A percentile compares a stretch with the other conserved stretches of the same genome.
Conservation (phyloP, 78 protist genomes). For the Creolimax fragrantissima region DNA sequence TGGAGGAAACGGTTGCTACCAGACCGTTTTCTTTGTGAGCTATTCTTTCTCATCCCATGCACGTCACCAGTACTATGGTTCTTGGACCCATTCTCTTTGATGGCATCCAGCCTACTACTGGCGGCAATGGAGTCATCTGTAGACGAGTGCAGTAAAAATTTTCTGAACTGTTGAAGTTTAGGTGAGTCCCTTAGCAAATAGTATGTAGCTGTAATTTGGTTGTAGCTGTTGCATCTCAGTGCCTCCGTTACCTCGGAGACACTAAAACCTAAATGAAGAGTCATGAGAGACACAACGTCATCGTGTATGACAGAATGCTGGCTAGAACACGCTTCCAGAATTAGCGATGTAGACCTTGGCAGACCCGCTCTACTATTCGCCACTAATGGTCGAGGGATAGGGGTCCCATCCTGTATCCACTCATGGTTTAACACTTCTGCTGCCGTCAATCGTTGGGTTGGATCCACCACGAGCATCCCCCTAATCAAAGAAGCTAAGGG, state of each 20-base stretch:
- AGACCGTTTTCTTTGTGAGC: not conserved
- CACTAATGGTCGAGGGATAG: not conserved
- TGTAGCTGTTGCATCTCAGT: not conserved
- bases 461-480: not conserved
- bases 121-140: not conserved
- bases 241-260: not conserved
- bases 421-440: not conserved
- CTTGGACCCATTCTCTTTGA: not conserved
- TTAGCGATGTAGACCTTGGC: not conserved
- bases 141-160: not conserved
- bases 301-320: not conserved
- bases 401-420: not conserved
- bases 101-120: not conserved
- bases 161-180: not conserved
- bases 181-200: constrained; percentile 11
- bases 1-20: not conserved
- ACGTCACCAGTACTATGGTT: not conserved
- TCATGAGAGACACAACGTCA: constrained; percentile 12
- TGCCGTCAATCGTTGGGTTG: constrained; percentile 4
- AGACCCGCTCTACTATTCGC: not conserved
- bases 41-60: not conserved
- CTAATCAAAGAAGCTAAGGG: not conserved
- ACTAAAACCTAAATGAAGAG: constrained; percentile 6
- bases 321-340: not conserved
- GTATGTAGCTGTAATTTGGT: constrained; percentile 13